Conservation (phyloP, 2,329 filamentous ascomycete species). For the Chlorencoelia australis region DNA sequence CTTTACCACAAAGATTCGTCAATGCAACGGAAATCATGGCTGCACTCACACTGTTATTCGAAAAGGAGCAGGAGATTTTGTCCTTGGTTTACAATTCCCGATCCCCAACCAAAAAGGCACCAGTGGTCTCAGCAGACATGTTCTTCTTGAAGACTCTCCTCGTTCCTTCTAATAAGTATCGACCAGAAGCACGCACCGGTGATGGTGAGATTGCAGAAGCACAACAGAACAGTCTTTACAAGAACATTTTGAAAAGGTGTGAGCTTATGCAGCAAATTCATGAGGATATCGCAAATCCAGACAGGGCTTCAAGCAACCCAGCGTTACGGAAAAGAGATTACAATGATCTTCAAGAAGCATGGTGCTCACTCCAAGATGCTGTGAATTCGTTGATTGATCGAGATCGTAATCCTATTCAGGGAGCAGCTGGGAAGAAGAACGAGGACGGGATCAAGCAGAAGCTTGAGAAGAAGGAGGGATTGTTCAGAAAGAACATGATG, state of each 20-base stretch:
- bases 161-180: slow-evolving; percentile 85
- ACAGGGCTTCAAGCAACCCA: slow-evolving; percentile 12
- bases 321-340: slow-evolving; percentile 48
- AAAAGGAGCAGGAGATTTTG: slow-evolving; percentile 77
- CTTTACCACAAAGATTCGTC: slow-evolving; percentile 58
- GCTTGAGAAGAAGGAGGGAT: slow-evolving; percentile 95
- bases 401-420: slow-evolving; percentile 74
- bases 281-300: slow-evolving; percentile 44
- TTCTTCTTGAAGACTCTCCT: slow-evolving; percentile 85
- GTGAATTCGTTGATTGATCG: slow-evolving; percentile 92
- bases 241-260: slow-evolving; percentile 68
- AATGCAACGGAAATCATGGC: slow-evolving; percentile 76
- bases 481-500: slow-evolving; percentile 99
- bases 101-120: slow-evolving; percentile 41
- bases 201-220: slow-evolving; percentile 76
- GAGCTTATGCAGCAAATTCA: slow-evolving; percentile 65
- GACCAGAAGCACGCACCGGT: slow-evolving; percentile 76
- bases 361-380: slow-evolving; percentile 73
- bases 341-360: slow-evolving; percentile 69
- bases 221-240: slow-evolving; percentile 81
- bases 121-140: slow-evolving; percentile 67
- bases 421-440: slow-evolving; percentile 64
- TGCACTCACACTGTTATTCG: slow-evolving; percentile 68
- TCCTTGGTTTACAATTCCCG: slow-evolving; percentile 76
- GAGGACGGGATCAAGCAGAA: slow-evolving; percentile 97